Conservation (phyloP, 108 stramenopile genomes). For the Skeletonema grethae region DNA sequence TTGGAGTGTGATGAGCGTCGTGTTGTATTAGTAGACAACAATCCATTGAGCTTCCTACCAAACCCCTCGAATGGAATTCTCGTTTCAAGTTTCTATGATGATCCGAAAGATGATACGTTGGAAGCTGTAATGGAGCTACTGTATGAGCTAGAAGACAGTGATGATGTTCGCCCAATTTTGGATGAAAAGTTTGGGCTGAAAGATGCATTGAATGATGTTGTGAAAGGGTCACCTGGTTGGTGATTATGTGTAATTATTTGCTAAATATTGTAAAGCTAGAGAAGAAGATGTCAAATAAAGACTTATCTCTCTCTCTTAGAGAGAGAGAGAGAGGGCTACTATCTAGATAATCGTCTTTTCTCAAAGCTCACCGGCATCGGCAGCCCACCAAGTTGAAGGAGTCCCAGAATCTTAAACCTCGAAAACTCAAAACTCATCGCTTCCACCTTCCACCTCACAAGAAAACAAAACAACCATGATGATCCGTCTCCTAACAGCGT, state of each 20-base stretch:
- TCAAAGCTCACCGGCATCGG: no score
- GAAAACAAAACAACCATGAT: slow-evolving; percentile 1
- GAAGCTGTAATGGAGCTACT: slow-evolving; percentile 90
- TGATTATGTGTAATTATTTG: background rate
- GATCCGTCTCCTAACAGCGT: slow-evolving; percentile 1
- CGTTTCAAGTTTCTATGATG: slow-evolving; percentile 97
- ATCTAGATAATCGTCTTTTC: no score
- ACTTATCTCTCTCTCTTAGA: no score
- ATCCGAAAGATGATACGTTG: slow-evolving; percentile 91
- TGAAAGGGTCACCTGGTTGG: slow-evolving; percentile 17
- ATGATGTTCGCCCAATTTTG: slow-evolving; percentile 92
- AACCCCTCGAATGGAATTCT: slow-evolving; percentile 98
- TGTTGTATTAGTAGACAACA: slow-evolving; percentile 97
- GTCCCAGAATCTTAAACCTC: no score
- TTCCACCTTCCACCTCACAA: no score
- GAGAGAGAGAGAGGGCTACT: no score
- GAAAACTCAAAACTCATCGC: no score
- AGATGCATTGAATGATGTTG: slow-evolving; percentile 63
- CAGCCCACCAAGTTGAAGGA: no score
- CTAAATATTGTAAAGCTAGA: background rate
- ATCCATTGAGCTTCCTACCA: slow-evolving; percentile 89
- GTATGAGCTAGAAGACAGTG: slow-evolving; percentile 78
- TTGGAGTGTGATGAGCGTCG: slow-evolving; percentile 56
- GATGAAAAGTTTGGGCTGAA: slow-evolving; percentile 83
- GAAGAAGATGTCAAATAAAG: no score